Evolutionary conservation across 2,329 filamentous ascomycete genomes (phyloP).

Genomic region (Aspergillus unguis): DNA sequence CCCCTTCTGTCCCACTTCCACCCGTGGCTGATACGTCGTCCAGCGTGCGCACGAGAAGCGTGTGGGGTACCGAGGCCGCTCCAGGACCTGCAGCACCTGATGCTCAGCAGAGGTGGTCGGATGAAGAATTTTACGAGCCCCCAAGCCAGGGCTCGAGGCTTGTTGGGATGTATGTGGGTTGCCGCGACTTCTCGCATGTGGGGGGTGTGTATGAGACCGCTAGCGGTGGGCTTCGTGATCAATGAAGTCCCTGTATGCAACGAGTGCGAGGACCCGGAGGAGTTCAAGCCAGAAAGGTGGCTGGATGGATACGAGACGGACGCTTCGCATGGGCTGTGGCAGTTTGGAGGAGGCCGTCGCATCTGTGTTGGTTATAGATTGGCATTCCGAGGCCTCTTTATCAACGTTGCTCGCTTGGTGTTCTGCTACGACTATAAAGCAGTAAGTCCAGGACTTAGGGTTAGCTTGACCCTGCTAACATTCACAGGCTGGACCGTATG

Average conservation of each 20-base stretch:
- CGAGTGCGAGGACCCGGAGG: constrained; percentile 29
- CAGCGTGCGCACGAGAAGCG: too few species aligned
- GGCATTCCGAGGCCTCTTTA: constrained; percentile 30
- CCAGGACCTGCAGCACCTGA: too few species aligned
- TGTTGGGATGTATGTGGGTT: too few species aligned
- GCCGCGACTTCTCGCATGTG: too few species aligned
- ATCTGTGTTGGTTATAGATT: constrained; percentile 35
- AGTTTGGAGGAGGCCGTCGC: constrained; percentile 37
- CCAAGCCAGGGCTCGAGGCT: too few species aligned
- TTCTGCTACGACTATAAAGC: constrained; percentile 27
- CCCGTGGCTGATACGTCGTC: too few species aligned
- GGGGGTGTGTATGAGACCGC: too few species aligned
- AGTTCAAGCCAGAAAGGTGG: constrained; percentile 38
- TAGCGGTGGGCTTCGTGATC: constrained; percentile 26
- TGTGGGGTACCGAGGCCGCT: too few species aligned
- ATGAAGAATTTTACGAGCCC: too few species aligned
- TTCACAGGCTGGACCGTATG: constrained; percentile 18
- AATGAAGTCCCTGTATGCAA: constrained; percentile 31
- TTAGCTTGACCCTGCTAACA: not conserved
- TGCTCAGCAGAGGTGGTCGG: too few species aligned
- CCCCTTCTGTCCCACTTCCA: too few species aligned
- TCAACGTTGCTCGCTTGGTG: constrained; percentile 28
- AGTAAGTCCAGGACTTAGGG: constrained; percentile 4
- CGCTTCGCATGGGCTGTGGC: constrained; percentile 29
- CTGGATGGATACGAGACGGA: constrained; percentile 32